A percentile compares a stretch with the other conserved stretches of the same genome.
Conservation (phyloP, 331 rosid genomes). For the Stylosanthes scabra region DNA sequence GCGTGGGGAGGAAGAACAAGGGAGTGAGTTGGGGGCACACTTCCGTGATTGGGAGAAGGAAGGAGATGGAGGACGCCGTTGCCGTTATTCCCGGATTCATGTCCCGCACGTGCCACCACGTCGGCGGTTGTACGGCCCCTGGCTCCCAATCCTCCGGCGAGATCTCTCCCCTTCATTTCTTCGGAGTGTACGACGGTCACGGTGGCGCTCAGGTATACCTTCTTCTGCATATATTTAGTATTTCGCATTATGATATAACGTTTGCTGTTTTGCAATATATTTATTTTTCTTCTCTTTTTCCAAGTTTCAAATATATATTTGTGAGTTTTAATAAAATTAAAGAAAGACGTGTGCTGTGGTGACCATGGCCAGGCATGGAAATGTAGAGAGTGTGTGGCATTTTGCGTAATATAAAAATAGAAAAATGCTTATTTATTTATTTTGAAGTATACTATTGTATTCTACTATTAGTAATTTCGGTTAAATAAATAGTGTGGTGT, state of each 20-base stretch:
- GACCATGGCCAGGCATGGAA: constrained; percentile 5
- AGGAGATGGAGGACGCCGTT: constrained; percentile 88
- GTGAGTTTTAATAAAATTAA: too few relatives aligned
- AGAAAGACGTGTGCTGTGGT: constrained; percentile 9
- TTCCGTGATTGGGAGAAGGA: constrained; percentile 80
- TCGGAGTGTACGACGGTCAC: constrained; percentile 93
- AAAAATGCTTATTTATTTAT: too few relatives aligned
- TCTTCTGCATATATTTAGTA: background rate
- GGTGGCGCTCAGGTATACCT: constrained; percentile 84
- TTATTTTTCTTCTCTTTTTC: background rate
- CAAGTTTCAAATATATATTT: background rate
- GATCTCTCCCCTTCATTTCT: constrained; percentile 80
- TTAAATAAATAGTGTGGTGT: background rate
- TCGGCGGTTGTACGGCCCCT: constrained; percentile 85
- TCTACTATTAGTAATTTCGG: background rate
- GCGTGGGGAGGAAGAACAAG: constrained; percentile 71
- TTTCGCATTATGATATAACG: background rate
- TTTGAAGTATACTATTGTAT: too few relatives aligned
- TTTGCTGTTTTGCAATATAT: background rate
- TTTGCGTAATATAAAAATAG: background rate
- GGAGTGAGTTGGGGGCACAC: constrained; percentile 74
- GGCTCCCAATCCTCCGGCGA: constrained; percentile 66
- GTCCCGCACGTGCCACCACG: constrained; percentile 62
- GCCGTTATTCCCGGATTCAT: constrained; percentile 77
- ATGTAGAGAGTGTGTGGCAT: background rate